Base-by-base conservation (phyloP, 2,329 filamentous ascomycete genomes). In the Venturia pyrina region DNA sequence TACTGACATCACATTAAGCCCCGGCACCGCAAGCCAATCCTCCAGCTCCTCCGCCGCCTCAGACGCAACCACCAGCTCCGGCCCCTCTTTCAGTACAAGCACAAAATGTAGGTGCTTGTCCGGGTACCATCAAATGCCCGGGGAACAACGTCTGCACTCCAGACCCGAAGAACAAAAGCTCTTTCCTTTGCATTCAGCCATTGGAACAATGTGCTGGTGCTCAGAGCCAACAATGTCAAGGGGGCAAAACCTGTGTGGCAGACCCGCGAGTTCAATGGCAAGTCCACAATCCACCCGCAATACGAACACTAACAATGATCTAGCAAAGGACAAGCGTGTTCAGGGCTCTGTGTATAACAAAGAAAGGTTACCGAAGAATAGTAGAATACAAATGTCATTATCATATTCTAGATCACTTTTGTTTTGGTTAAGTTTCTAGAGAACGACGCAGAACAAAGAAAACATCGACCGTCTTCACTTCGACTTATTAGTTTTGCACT, bases 191-290 rank as follows among this genome's bases (percentile, higher is more conserved):
- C 10, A 8, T 61, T 28, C 59, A 41, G 34, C 59, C 59, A 19
- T 15, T 41, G 11, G 59, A 61, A 24, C n/a, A 15, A 44, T 61
- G 59, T 37, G 59, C 37, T 24, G 59, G 59, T 2, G 34, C 21
- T 28, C 28, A 37, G 28, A 44, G 21, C n/a, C 24, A 34, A 21
- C 24, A 44, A 34, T 61, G 59, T 37, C 19, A 40, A 6, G 59
- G 17, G 15, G 34, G 34, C 13, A 61, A 61, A 44, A 61, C 1
- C 7, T 61, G 59, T 41, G 59, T 61, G 21, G 59, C 59, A 5
- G 59, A 61, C 28, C 59, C 59, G 21, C 24, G 59, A 21, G 34
- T 61, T 41, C 41, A 40, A 61, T 61, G 59, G 59, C 43, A 41
- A 61, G 59, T n/a, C n/a, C 13, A 19, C 28, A 17, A 1, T 17